phyloP scores from a whole-genome alignment of 495 filamentous ascomycete species.

The Penicillium soppii region DNA sequence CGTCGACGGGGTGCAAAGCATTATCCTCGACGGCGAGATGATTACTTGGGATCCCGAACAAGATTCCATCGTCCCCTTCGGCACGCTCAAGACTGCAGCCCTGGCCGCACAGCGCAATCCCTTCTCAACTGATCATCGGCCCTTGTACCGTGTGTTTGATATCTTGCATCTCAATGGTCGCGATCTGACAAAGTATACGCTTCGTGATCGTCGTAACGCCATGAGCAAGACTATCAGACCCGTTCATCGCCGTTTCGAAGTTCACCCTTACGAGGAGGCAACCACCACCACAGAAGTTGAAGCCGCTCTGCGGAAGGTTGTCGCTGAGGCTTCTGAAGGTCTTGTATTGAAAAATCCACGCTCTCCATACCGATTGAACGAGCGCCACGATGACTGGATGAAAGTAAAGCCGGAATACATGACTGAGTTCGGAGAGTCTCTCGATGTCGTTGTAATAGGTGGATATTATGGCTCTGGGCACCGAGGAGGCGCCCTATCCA shows the following conservation, averaged over 20 bases:
- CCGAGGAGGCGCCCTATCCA: constrained; percentile 78
- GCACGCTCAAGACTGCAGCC: constrained; percentile 90
- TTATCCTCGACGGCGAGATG: constrained; percentile 98
- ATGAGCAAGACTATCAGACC: constrained; percentile 64
- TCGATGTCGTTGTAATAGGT: constrained; percentile 86
- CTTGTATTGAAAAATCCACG: constrained; percentile 92
- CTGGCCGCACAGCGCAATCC: constrained; percentile 78
- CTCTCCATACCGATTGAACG: constrained; percentile 81
- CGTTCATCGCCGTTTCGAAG: constrained; percentile 74
- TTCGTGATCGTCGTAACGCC: constrained; percentile 78
- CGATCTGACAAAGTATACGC: constrained; percentile 74
- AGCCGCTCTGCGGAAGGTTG: constrained; percentile 71
- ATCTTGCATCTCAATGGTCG: constrained; percentile 84
- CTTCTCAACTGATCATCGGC: constrained; percentile 68
- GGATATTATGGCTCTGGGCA: constrained; percentile 90
- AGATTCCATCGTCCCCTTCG: constrained; percentile 83
- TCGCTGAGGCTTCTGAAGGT: constrained; percentile 86
- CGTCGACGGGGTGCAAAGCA: constrained; percentile 69
- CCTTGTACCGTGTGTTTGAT: constrained; percentile 84
- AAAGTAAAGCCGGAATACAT: constrained; percentile 99
- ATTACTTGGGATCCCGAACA: constrained; percentile 94
- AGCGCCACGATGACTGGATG: constrained; percentile 96
- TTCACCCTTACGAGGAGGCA: constrained; percentile 72
- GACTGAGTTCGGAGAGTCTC: constrained; percentile 90
- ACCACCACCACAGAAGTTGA: constrained; percentile 71